phyloP scores from a whole-genome alignment of 352 stramenopile genomes.

The Elongisporangium anandrum region DNA sequence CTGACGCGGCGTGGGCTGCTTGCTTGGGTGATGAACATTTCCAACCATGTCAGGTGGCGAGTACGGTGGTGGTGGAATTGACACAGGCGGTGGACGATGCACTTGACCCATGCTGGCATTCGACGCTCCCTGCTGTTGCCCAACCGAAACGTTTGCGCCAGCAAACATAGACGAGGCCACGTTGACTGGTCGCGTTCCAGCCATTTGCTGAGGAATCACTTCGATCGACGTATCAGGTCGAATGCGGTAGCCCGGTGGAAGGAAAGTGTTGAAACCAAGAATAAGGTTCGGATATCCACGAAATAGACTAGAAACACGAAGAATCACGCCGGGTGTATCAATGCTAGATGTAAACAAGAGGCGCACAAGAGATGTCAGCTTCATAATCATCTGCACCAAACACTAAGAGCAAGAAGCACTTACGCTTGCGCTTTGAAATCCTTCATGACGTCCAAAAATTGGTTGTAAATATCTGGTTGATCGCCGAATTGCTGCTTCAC shows the following conservation, averaged over 20 bases:
- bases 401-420: conserved; percentile 1
- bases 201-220: conserved; percentile 67
- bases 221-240: conserved; percentile 80
- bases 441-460: conserved; percentile 99
- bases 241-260: conserved; percentile 93
- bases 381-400: conserved; percentile 5
- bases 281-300: conserved; percentile 98
- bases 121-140: conserved; percentile 18
- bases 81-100: conserved; percentile 60
- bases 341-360: conserved; percentile 58
- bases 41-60: conserved; percentile 39
- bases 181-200: conserved; percentile 11
- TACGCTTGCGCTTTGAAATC: conserved; percentile 97
- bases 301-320: conserved; percentile 98
- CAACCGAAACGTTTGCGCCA: conserved; percentile 14
- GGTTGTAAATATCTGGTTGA: conserved; percentile 99
- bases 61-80: conserved; percentile 65
- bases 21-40: conserved; percentile 17
- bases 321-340: conserved; percentile 98
- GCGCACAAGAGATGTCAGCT: neutral
- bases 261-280: conserved; percentile 99
- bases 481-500: conserved; percentile 99
- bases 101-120: conserved; percentile 32
- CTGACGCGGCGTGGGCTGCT: conserved; percentile 49
- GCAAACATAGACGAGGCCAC: conserved; percentile 16